Percentiles rank a stretch among this genome's conserved stretches.
phyloP scores from a whole-genome alignment of 2,329 filamentous ascomycete species.

The Lasiodiplodia theobromae region DNA sequence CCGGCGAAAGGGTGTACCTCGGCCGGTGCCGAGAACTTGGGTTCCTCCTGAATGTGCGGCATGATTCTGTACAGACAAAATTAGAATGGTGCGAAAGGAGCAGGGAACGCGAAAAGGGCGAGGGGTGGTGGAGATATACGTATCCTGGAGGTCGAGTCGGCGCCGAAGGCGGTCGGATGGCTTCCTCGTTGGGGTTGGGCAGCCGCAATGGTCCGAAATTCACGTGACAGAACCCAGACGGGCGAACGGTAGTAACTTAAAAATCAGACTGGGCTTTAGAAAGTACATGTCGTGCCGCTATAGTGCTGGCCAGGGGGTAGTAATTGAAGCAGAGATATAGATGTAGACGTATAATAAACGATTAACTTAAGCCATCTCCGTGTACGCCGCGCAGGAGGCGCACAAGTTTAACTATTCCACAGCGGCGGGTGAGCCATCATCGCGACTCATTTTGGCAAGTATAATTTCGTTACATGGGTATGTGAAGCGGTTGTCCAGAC shows the following conservation, averaged over 20 bases:
- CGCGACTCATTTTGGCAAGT: too few species aligned
- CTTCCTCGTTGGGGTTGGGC: constrained; percentile 10
- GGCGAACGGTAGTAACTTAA: neutral
- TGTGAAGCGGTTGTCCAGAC: neutral
- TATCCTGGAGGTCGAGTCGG: constrained; percentile 4
- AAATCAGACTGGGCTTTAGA: neutral
- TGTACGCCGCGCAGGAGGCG: too few species aligned
- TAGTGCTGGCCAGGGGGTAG: too few species aligned
- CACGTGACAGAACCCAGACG: constrained; percentile 2
- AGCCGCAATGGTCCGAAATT: neutral
- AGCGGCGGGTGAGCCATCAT: too few species aligned
- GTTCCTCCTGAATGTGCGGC: constrained; percentile 33
- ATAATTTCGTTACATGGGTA: neutral
- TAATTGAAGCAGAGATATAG: too few species aligned
- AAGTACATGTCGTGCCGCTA: neutral
- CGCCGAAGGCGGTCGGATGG: constrained; percentile 23
- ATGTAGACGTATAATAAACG: too few species aligned
- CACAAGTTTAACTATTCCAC: too few species aligned
- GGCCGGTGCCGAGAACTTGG: constrained; percentile 51
- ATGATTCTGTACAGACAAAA: constrained; percentile 1
- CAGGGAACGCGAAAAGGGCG: constrained; percentile 3
- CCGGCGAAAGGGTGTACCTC: constrained; percentile 52
- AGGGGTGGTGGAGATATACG: constrained; percentile 17
- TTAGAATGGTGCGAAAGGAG: constrained; percentile 7
- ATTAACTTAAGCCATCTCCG: too few species aligned